A percentile compares a stretch with the other conserved stretches of the same genome.
These are phyloP conservation scores for Pyricularia sp. DNA, from an alignment of 2,329 filamentous ascomycete genomes.

Conservation along the genomic window DNA sequence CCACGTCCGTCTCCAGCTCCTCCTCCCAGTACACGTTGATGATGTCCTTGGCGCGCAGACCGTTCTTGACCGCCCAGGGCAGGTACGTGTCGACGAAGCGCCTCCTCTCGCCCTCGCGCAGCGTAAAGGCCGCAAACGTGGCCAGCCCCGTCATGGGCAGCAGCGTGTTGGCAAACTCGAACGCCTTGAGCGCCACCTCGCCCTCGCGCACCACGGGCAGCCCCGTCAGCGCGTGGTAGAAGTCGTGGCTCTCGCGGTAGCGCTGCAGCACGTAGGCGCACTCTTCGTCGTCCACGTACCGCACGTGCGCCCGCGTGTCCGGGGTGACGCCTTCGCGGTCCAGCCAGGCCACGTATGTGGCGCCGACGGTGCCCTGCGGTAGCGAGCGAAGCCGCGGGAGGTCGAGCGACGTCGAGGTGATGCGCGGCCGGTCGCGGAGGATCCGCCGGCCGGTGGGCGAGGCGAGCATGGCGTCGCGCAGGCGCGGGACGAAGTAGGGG, in stretches of 20 bases:
- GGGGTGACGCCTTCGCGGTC: conserved; percentile 88
- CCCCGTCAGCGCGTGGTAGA: conserved; percentile 91
- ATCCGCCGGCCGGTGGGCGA: conserved; percentile 80
- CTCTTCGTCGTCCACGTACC: conserved; percentile 90
- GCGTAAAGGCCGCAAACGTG: conserved; percentile 74
- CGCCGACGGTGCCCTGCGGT: conserved; percentile 66
- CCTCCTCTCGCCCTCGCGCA: conserved; percentile 71
- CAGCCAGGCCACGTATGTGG: conserved; percentile 81
- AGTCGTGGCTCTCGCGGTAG: conserved; percentile 95
- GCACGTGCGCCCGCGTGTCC: conserved; percentile 72
- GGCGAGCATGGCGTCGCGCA: conserved; percentile 85
- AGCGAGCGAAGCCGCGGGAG: conserved; percentile 63
- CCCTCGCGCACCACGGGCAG: conserved; percentile 89
- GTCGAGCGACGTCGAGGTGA: conserved; percentile 64
- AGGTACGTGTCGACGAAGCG: conserved; percentile 69
- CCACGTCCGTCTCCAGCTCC: conserved; percentile 74
- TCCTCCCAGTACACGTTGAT: conserved; percentile 99
- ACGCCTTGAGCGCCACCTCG: conserved; percentile 93
- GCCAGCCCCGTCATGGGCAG: conserved; percentile 92
- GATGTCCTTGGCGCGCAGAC: conserved; percentile 64
- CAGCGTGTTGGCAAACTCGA: conserved; percentile 91
- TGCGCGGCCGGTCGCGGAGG: conserved; percentile 78
- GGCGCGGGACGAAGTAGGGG: conserved; percentile 88
- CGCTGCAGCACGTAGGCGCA: conserved; percentile 98
- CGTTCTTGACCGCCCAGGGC: conserved; percentile 86